phyloP scores from a whole-genome alignment of 2,329 filamentous ascomycete genomes.

The Pezicula carpinea region DNA sequence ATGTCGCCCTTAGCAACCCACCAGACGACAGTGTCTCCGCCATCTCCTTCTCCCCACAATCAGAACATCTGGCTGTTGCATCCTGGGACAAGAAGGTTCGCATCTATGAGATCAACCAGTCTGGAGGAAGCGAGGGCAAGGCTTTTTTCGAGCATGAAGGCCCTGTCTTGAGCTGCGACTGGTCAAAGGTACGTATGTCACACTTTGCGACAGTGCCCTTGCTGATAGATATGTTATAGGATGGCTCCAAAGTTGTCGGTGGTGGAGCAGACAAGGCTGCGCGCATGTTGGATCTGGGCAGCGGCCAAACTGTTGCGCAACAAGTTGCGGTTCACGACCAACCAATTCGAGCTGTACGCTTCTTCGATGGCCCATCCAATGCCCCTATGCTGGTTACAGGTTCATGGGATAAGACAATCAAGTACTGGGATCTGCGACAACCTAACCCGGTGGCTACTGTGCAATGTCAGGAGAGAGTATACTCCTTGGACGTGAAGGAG shows the following conservation, averaged over 20 bases:
- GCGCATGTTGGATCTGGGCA: constrained; percentile 77
- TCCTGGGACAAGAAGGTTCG: constrained; percentile 98
- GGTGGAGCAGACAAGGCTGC: constrained; percentile 88
- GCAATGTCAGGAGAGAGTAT: constrained; percentile 71
- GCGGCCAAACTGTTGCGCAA: constrained; percentile 52
- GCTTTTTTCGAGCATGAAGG: constrained; percentile 81
- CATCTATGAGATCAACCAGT: constrained; percentile 83
- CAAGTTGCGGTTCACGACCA: constrained; percentile 83
- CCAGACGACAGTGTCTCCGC: constrained; percentile 89
- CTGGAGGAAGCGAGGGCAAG: constrained; percentile 78
- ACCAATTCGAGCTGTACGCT: constrained; percentile 72
- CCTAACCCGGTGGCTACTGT: constrained; percentile 61
- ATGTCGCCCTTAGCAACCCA: constrained; percentile 72
- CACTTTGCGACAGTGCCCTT: constrained; percentile 6
- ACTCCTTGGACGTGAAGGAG: constrained; percentile 87
- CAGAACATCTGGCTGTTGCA: constrained; percentile 80
- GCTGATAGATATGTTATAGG: constrained; percentile 45
- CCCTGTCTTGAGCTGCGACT: constrained; percentile 79
- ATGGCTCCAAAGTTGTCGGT: constrained; percentile 83
- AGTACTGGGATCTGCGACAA: constrained; percentile 79
- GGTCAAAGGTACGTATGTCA: constrained; percentile 69
- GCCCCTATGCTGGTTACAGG: constrained; percentile 85
- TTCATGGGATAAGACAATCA: constrained; percentile 86
- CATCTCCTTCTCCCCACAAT: constrained; percentile 72
- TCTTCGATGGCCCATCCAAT: constrained; percentile 64